phyloP scores from a whole-genome alignment of 495 filamentous ascomycete genomes.

The Talaromyces adpressus region DNA sequence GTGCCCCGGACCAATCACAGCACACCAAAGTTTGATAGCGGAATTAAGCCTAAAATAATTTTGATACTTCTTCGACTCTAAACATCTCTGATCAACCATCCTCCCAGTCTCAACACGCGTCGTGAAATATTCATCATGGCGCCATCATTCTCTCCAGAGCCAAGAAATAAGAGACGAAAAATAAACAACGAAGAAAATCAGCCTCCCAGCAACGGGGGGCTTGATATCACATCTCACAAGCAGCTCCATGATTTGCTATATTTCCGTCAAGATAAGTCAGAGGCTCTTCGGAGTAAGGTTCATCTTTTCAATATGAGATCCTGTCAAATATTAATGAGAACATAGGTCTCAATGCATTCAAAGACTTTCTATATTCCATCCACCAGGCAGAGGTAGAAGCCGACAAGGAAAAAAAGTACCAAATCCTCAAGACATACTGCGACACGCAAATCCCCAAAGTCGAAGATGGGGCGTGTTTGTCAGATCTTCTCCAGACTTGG shows the following conservation, averaged over 20 bases:
- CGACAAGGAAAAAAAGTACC: slow-evolving; percentile 42
- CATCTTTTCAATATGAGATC: background rate
- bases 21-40: slow-evolving; percentile 11
- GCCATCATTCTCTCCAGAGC: background rate
- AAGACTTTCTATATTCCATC: slow-evolving; percentile 63
- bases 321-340: slow-evolving; percentile 10
- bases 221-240: slow-evolving; percentile 48
- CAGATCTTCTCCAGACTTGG: slow-evolving; percentile 75
- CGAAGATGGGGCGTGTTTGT: slow-evolving; percentile 54
- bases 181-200: slow-evolving; percentile 20
- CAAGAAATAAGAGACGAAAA: slow-evolving; percentile 34
- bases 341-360: slow-evolving; percentile 68
- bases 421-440: slow-evolving; percentile 67
- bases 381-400: slow-evolving; percentile 41
- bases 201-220: slow-evolving; percentile 11
- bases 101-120: background rate
- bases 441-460: slow-evolving; percentile 54
- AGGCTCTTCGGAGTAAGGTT: slow-evolving; percentile 57
- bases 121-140: background rate
- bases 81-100: background rate
- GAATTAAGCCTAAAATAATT: background rate
- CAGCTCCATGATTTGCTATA: slow-evolving; percentile 58
- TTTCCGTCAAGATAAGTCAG: slow-evolving; percentile 55
- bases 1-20: slow-evolving; percentile 11
- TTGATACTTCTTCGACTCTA: background rate